Evolutionary conservation across 2,329 filamentous ascomycete species (phyloP).

Genomic region (Thielaviopsis punctulata): DNA sequence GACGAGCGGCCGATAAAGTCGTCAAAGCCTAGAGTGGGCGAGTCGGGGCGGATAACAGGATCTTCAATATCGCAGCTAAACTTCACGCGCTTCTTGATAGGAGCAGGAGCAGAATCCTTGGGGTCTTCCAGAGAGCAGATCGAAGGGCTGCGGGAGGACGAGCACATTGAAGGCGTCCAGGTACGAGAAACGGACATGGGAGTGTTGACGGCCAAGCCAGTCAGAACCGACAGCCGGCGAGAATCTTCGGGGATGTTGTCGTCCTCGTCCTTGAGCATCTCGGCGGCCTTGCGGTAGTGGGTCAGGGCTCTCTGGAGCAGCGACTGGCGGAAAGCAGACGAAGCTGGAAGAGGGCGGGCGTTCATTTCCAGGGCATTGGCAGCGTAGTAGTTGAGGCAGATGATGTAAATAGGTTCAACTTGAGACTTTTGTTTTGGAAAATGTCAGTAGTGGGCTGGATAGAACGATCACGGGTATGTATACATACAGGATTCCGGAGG

Average conservation of each 20-base stretch:
- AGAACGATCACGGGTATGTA: neutral
- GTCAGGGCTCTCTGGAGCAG: conserved; percentile 33
- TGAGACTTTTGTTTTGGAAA: conserved; percentile 16
- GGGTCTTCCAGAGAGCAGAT: conserved; percentile 22
- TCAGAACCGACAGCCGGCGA: conserved; percentile 21
- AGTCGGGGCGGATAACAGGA: conserved; percentile 38
- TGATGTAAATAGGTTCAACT: conserved; percentile 35
- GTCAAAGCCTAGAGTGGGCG: conserved; percentile 40
- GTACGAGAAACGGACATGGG: conserved; percentile 27
- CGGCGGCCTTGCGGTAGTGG: conserved; percentile 33
- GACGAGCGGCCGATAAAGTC: conserved; percentile 20
- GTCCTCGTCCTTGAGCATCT: conserved; percentile 31
- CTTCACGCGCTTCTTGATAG: conserved; percentile 23
- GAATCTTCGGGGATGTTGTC: conserved; percentile 23
- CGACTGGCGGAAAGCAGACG: conserved; percentile 27
- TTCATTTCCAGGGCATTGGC: conserved; percentile 41
- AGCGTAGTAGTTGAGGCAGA: conserved; percentile 45
- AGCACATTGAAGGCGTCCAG: conserved; percentile 25
- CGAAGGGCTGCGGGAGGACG: conserved; percentile 31
- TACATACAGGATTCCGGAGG: conserved; percentile 27
- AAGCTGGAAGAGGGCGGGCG: conserved; percentile 29
- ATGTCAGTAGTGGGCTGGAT: conserved; percentile 13
- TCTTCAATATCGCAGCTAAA: conserved; percentile 23
- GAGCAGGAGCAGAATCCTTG: conserved; percentile 5
- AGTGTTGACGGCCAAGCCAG: conserved; percentile 25